These are phyloP conservation scores for Yamadazyma triangularis DNA, from an alignment of 1,139 yeast species.

Conservation along the genomic window DNA sequence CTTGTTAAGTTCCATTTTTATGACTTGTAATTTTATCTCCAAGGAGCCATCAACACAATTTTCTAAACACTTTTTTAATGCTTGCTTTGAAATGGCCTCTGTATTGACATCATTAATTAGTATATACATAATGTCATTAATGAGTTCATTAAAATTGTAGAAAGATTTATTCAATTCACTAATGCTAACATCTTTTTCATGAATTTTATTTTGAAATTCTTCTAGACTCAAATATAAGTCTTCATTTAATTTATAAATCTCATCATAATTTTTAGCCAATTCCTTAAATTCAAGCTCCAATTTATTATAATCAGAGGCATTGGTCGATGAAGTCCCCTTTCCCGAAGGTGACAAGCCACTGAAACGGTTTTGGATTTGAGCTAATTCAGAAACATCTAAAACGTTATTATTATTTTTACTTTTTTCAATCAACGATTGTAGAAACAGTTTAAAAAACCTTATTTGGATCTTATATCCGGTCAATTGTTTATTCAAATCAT, in stretches of 20 bases:
- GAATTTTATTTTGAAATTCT: conserved; percentile 26
- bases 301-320: background rate
- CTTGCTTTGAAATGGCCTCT: conserved; percentile 15
- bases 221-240: conserved; percentile 37
- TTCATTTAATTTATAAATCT: conserved; percentile 32
- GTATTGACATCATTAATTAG: conserved; percentile 18
- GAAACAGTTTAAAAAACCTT: conserved; percentile 36
- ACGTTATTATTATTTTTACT: conserved; percentile 11
- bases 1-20: conserved; percentile 19
- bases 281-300: conserved; percentile 8
- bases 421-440: conserved; percentile 33
- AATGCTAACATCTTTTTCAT: conserved; percentile 21
- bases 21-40: conserved; percentile 22
- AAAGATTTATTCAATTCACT: conserved; percentile 13
- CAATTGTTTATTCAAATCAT: conserved; percentile 28
- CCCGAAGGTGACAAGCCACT: conserved; percentile 6
- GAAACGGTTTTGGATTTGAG: conserved; percentile 17
- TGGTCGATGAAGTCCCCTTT: background rate
- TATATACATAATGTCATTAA: conserved; percentile 20
- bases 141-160: conserved; percentile 13
- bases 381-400: conserved; percentile 20
- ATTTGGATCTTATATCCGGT: conserved; percentile 42
- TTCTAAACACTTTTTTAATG: conserved; percentile 16
- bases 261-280: conserved; percentile 29
- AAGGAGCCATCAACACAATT: conserved; percentile 11